These are phyloP conservation scores for Saccharomyces hybrid DNA, from an alignment of 1,139 yeast genomes.

Conservation along the genomic window DNA sequence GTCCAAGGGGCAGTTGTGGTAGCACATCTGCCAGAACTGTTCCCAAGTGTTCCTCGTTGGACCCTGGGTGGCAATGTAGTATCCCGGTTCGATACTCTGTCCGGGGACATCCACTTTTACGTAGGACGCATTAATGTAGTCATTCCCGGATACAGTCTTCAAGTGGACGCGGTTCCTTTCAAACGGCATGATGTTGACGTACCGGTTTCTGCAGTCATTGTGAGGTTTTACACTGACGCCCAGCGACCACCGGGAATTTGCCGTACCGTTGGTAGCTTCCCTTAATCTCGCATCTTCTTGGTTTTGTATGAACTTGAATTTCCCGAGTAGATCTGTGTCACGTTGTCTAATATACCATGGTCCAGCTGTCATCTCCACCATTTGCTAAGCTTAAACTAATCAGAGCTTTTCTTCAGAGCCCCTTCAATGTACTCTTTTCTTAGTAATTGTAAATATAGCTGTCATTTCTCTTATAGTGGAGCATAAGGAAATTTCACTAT, in stretches of 20 bases:
- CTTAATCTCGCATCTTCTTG: conserved; percentile 32
- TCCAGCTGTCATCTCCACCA: conserved; percentile 2
- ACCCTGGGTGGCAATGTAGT: conserved; percentile 61
- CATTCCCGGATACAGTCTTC: conserved; percentile 29
- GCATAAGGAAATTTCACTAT: too few relatives aligned
- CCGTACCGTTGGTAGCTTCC: conserved; percentile 29
- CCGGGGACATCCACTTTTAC: conserved; percentile 26
- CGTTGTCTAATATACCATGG: conserved; percentile 28
- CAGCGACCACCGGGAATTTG: conserved; percentile 28
- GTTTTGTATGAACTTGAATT: conserved; percentile 29
- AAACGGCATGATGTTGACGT: conserved; percentile 51
- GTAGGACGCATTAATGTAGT: conserved; percentile 43
- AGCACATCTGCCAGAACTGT: conserved; percentile 87
- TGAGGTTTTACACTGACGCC: conserved; percentile 26
- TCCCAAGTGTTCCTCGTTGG: conserved; percentile 55
- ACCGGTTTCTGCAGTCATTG: conserved; percentile 40
- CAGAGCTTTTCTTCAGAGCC: background rate
- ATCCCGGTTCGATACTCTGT: conserved; percentile 19
- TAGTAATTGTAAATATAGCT: background rate
- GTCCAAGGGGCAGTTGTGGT: conserved; percentile 37
- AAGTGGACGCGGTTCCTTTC: conserved; percentile 47
- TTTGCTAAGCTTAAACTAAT: background rate
- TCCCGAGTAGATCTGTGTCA: conserved; percentile 19
- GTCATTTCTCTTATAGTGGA: background rate
- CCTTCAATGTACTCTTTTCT: background rate